Base-by-base conservation (phyloP, 2,329 filamentous ascomycete species). In the Apiospora kogelbergensis region DNA sequence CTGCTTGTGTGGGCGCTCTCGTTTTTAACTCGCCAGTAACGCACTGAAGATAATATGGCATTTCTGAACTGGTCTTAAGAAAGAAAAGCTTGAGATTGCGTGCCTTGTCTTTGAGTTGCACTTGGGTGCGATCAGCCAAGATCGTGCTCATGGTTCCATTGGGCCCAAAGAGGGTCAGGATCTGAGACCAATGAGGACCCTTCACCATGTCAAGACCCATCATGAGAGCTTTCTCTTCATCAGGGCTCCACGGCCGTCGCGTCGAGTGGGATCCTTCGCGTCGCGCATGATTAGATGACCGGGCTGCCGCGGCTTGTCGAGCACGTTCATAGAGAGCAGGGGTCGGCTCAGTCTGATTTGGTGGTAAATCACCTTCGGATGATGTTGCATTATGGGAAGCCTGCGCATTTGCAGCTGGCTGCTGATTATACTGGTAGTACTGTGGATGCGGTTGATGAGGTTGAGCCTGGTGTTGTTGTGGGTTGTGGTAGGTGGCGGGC, bases 111-210 rank as follows among this genome's bases (percentile, higher is more conserved):
- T 97, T 97, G 15, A 97, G 84, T 77, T 97, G 94, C 0, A 97
- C 94, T 76, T 97, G 94, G 60, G 94, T 97, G 42, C 94, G 88
- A 77, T 97, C 94, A 74, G 95, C 95, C 24, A 97, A 85, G 30
- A 95, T 92, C 74, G 95, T 91, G 63, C 90, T 95, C 30, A 95
- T 88, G 0, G 91, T 92, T 6, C 94, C 94, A 53, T 91, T 92
- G 0, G 89, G 87, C 0, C 94, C 94, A 77, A 95, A 97, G 53
- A 97, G 86, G 1, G 91, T 91, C 15, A 97, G 84, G 63, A 97
- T 97, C 77, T 97, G 94, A 73, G 93, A 95, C 94, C 94, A 97
- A 76, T 97, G 94, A 22, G 94, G 94, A 0, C 94, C 94, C 77
- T 95, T 94, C 63, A 97, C 94, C 78, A 92, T 89, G 76, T 97